A percentile compares a stretch with the other conserved stretches of the same genome.
These are phyloP conservation scores for Achlya hypogyna DNA, from an alignment of 352 stramenopile genomes.

Conservation along the genomic window DNA sequence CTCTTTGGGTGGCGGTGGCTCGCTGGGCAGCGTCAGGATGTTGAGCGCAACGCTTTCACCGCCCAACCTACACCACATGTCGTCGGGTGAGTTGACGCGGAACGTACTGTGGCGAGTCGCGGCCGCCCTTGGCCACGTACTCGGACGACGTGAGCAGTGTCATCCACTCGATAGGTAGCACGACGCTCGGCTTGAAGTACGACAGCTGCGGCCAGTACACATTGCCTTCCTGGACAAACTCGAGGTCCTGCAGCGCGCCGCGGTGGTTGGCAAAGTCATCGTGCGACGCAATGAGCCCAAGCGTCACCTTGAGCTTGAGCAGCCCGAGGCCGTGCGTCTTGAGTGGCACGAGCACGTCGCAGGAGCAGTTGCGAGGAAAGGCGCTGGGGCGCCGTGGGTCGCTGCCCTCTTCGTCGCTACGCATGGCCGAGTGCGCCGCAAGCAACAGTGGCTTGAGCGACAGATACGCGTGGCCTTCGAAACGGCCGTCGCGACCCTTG, in stretches of 20 bases:
- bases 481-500: conserved; percentile 28
- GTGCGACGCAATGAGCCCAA: conserved; percentile 51
- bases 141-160: background rate
- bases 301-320: conserved; percentile 65
- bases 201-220: conserved; percentile 55
- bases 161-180: conserved; percentile 17
- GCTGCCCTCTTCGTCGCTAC: background rate
- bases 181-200: conserved; percentile 18
- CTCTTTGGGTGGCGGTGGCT: background rate
- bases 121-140: background rate
- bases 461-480: conserved; percentile 48
- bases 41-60: background rate
- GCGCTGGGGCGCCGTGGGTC: background rate
- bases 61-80: background rate
- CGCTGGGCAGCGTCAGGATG: background rate
- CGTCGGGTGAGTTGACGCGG: too few relatives aligned
- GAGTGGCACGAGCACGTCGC: conserved; percentile 53
- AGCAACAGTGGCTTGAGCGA: conserved; percentile 42
- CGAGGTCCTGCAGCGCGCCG: conserved; percentile 34
- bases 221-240: conserved; percentile 43
- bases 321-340: conserved; percentile 42
- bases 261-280: conserved; percentile 47
- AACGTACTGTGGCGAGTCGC: too few relatives aligned
- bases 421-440: background rate
- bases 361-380: background rate